These are phyloP conservation scores for Tetracladium marchalianum DNA, from an alignment of 495 filamentous ascomycete genomes.

Conservation along the genomic window DNA sequence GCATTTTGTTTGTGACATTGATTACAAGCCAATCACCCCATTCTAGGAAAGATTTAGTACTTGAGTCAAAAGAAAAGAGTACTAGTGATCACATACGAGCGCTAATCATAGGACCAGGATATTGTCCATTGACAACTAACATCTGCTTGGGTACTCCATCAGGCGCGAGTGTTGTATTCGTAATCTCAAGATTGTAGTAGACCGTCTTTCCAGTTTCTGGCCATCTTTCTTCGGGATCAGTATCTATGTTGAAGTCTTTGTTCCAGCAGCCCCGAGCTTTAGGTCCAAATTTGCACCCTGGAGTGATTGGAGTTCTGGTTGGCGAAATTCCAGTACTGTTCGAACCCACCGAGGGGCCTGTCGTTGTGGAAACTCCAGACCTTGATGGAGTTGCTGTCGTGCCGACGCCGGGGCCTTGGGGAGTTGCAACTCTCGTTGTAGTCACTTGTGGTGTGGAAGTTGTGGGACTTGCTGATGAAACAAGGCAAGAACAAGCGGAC, in stretches of 20 bases:
- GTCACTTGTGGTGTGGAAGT: no score
- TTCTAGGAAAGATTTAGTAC: slow-evolving; percentile 2
- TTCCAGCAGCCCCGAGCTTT: slow-evolving; percentile 28
- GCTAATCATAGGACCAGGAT: slow-evolving; percentile 30
- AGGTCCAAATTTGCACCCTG: slow-evolving; percentile 24
- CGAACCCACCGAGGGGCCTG: no score
- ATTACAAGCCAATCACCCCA: slow-evolving; percentile 29
- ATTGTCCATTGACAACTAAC: slow-evolving; percentile 30
- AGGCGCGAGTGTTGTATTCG: slow-evolving; percentile 32
- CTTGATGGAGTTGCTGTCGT: no score
- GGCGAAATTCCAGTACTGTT: no score
- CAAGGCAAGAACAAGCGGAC: slow-evolving; percentile 4
- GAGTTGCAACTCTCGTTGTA: no score
- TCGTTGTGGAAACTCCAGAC: no score
- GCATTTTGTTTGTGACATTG: slow-evolving; percentile 43
- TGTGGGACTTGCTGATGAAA: no score
- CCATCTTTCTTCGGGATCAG: slow-evolving; percentile 39
- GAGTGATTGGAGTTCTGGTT: no score
- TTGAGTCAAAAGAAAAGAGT: neutral
- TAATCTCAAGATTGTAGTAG: slow-evolving; percentile 31
- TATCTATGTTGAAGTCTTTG: slow-evolving; percentile 3
- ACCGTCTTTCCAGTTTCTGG: slow-evolving; percentile 33
- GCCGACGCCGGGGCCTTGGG: no score
- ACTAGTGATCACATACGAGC: slow-evolving; percentile 9
- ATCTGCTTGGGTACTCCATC: slow-evolving; percentile 33